phyloP scores from a whole-genome alignment of 2,329 filamentous ascomycete genomes.

The Hymenoscyphus linearis region DNA sequence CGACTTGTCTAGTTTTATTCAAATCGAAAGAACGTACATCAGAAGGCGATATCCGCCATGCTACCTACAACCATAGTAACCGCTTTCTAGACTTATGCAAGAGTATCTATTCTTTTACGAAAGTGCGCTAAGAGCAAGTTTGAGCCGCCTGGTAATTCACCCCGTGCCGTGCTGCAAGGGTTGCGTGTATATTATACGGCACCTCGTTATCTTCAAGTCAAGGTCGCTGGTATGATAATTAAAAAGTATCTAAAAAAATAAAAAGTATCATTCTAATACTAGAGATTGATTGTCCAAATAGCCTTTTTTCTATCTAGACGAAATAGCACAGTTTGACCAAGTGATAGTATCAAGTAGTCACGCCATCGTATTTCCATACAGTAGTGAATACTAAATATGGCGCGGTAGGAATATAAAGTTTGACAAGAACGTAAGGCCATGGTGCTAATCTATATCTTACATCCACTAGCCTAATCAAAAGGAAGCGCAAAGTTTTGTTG shows the following conservation, averaged over 20 bases:
- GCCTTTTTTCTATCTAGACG: too few relatives aligned
- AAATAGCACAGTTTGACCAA: too few relatives aligned
- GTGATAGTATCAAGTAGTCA: background rate
- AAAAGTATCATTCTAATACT: too few relatives aligned
- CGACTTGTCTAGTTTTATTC: too few relatives aligned
- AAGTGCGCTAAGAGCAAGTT: background rate
- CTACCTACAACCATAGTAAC: background rate
- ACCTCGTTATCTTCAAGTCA: background rate
- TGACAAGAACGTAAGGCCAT: background rate
- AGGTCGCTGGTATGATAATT: background rate
- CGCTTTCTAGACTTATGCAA: background rate
- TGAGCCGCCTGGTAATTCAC: background rate
- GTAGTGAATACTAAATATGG: background rate
- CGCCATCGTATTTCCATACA: background rate
- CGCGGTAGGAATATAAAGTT: background rate
- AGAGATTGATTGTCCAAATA: too few relatives aligned
- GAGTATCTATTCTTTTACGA: background rate
- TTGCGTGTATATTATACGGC: background rate
- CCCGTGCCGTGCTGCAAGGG: too few relatives aligned
- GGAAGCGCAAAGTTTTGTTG: background rate
- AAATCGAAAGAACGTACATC: too few relatives aligned
- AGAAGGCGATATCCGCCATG: background rate
- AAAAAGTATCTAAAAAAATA: background rate
- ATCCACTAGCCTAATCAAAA: background rate
- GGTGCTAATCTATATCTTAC: background rate